These are phyloP conservation scores for Dispira parvispora DNA, from an alignment of 192 early-diverging fungal genomes.

Conservation along the genomic window DNA sequence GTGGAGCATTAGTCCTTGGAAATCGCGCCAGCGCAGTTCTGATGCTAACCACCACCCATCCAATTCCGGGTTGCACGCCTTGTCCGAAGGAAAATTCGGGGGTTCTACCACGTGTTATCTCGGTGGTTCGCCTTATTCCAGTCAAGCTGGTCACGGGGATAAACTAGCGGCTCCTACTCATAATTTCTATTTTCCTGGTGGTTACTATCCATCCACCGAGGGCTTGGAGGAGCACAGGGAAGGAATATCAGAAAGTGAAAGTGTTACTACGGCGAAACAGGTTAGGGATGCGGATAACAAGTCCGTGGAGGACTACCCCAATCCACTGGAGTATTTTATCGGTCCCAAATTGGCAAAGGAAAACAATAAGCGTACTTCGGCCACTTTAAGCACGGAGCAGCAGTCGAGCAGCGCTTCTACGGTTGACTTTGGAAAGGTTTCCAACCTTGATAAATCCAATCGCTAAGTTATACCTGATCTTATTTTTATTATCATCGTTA, in stretches of 20 bases:
- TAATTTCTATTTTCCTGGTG: conserved; percentile 8
- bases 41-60: not conserved
- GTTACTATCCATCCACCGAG: not conserved
- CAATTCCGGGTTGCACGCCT: not conserved
- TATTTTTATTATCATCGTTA: no score
- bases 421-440: no score
- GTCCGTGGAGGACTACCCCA: conserved; percentile 1
- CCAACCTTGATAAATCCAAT: no score
- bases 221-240: not conserved
- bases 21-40: not conserved
- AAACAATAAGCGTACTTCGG: no score
- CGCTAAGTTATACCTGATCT: no score
- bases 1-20: not conserved
- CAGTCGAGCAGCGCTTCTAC: no score
- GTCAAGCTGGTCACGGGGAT: not conserved
- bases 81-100: not conserved
- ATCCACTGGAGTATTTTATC: conserved; percentile 3
- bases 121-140: not conserved
- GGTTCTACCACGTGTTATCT: not conserved
- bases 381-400: no score
- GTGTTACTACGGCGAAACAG: not conserved
- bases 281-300: not conserved
- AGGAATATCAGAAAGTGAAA: no score
- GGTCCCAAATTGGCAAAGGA: not conserved
- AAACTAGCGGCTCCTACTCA: not conserved